Base-by-base conservation (phyloP, 2,329 filamentous ascomycete genomes). In the Neoarthrinium moseri region DNA sequence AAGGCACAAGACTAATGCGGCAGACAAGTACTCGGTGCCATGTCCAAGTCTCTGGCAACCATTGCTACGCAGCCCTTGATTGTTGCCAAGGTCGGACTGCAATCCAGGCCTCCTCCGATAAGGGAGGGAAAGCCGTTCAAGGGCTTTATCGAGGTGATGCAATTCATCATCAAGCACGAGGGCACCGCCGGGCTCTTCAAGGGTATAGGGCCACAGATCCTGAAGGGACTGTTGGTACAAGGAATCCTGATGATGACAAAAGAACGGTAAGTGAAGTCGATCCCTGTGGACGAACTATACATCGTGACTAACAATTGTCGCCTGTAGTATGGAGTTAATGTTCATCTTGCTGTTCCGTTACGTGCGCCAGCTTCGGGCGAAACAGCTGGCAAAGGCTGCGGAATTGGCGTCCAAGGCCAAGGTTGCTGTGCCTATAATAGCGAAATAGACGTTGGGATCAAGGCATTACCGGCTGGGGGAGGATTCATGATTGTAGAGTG, bases 171-270 rank as follows among this genome's bases (percentile, higher is more conserved):
- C 45, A 75, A 95, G 60, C 84, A 96, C 51, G 94, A 99, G 64
- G 94, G 94, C 4, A 65, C 80, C 1, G 59, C 86, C 11, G 87
- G 87, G n/a, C 76, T 99, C 2, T 99, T 97, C 76, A 99, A 99
- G 73, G 94, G 94, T 33, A 96, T 99, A 55, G 91, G 83, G 0
- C 94, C 94, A 3, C 94, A 99, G 67, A 87, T 99, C 42, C 68
- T 91, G 48, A 99, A 99, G 70, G 94, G 94, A 1, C 71, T 99
- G 43, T 65, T 99, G 39, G 94, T 99, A 3, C 94, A 99, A 63
- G 94, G 94, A 40, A 83, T 99, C 46, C 75, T 99, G 30, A 99
- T 99, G 94, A 99, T 96, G 91, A 94, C 91, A 38, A 99, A 99
- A 72, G 94, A 99, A 71, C 81, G 91, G 88, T 91, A 76, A 55